Base-by-base conservation (phyloP, 2,329 filamentous ascomycete genomes). In the Tetracladium maxilliforme region DNA sequence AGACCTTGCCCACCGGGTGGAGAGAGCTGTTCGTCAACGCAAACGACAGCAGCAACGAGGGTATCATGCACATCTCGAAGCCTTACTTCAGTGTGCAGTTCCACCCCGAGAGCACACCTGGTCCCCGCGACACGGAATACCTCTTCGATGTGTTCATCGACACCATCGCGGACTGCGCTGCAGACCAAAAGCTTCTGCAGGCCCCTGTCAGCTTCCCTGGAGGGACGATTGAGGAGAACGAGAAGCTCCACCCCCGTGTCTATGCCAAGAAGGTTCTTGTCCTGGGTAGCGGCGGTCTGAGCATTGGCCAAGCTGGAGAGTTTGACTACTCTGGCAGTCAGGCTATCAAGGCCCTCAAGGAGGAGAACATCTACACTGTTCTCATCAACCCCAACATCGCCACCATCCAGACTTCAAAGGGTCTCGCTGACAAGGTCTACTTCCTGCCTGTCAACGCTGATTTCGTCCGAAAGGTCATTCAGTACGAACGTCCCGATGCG, bases 81-180 rank as follows among this genome's bases (percentile, higher is more conserved):
- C 90, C 90, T 25, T 92, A 87, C 58, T 98, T 98, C 64, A 94
- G 84, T 61, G 90, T 95, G n/a, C 90, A 98, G 49, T 98, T 98
- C 58, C 90, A 98, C 47, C 90, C 90, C 0, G 90, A 98, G 54
- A 93, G 86, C 60, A 92, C 84, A 2, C 90, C 90, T 4, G 90
- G 90, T 30, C 90, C 90, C 25, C 71, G 83, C 18, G 90, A 98
- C 48, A 98, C 90, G 15, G 90, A 98, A 50, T 94, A 81, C 47
- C 64, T 98, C 14, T 98, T 98, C 37, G 86, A 98, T 51, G 83
- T 95, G 34, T 98, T 98, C 60, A 80, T 98, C 46, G 59, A 77
- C 54, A 79, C 84, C 12, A 81, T 95, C 37, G 60, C 69, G 44
- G 66, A 76, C 40, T 78, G 78, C 30, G 61, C 84, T 23, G 54